Conservation (phyloP, 192 early-diverging fungal species). For the Coemansia javaensis region DNA sequence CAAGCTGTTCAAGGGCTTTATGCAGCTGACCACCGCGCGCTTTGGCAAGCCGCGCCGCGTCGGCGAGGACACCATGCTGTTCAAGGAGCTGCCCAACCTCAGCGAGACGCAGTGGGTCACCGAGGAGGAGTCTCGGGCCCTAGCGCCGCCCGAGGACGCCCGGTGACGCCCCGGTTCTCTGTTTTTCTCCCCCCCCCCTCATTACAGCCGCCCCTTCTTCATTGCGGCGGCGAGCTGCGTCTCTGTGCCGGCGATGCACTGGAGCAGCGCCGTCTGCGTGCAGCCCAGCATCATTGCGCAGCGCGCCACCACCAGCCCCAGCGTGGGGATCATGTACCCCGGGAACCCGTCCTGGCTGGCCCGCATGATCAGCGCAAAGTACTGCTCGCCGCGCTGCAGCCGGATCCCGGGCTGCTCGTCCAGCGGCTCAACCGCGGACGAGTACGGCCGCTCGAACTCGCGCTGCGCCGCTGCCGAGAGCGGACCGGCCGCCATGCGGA, state of each 20-base stretch:
- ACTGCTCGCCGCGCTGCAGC: constrained; percentile 26
- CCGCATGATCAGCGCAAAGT: not conserved
- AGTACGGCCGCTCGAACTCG: not conserved
- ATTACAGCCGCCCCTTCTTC: too few relatives aligned
- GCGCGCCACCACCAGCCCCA: constrained; percentile 36
- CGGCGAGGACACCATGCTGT: constrained; percentile 54
- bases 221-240: not conserved
- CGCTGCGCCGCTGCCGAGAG: too few relatives aligned
- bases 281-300: constrained; percentile 36
- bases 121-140: constrained; percentile 30
- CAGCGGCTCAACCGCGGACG: constrained; percentile 19
- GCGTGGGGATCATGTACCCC: constrained; percentile 31
- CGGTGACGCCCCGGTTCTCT: not conserved
- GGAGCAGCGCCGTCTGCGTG: constrained; percentile 7
- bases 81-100: constrained; percentile 42
- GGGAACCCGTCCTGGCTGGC: not conserved
- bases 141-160: constrained; percentile 2
- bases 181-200: too few relatives aligned
- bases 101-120: constrained; percentile 50
- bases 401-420: constrained; percentile 19
- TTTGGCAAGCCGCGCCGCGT: constrained; percentile 55
- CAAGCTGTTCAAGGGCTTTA: constrained; percentile 52
- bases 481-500: not conserved
- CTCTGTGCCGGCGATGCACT: constrained; percentile 2
- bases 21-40: constrained; percentile 51